Conservation (phyloP, 768 basidiomycete genomes). For the Kondoa subrosea region DNA sequence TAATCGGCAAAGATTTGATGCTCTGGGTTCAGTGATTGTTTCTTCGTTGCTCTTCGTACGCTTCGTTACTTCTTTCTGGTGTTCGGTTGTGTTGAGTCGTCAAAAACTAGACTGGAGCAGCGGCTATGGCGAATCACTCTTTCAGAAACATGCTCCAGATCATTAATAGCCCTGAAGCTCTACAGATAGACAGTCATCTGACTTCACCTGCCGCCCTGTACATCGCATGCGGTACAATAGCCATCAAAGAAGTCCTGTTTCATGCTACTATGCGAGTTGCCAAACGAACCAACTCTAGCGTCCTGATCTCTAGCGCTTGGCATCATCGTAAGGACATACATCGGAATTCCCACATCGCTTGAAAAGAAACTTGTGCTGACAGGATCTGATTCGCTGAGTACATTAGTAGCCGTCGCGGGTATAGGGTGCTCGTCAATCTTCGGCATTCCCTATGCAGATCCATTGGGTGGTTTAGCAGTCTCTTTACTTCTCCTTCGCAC, state of each 20-base stretch:
- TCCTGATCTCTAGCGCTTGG: neutral
- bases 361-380: neutral
- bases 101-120: neutral
- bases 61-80: no score
- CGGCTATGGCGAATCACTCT: neutral
- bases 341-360: neutral
- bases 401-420: neutral
- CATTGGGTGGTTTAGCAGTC: neutral
- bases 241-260: conserved; percentile 4
- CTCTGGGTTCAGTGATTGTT: neutral
- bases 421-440: neutral
- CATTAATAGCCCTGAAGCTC: neutral
- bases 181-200: neutral
- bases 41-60: neutral
- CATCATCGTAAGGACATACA: neutral
- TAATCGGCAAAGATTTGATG: neutral
- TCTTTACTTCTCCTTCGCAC: neutral
- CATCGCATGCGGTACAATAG: conserved; percentile 4
- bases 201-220: neutral
- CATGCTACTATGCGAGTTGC: neutral
- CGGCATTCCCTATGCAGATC: neutral
- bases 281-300: neutral
- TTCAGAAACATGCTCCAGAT: neutral
- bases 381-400: neutral
- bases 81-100: neutral